A percentile compares a stretch with the other conserved stretches of the same genome.
phyloP scores from a whole-genome alignment of 345 rosid genomes.

The Eucalyptus camaldulensis region DNA sequence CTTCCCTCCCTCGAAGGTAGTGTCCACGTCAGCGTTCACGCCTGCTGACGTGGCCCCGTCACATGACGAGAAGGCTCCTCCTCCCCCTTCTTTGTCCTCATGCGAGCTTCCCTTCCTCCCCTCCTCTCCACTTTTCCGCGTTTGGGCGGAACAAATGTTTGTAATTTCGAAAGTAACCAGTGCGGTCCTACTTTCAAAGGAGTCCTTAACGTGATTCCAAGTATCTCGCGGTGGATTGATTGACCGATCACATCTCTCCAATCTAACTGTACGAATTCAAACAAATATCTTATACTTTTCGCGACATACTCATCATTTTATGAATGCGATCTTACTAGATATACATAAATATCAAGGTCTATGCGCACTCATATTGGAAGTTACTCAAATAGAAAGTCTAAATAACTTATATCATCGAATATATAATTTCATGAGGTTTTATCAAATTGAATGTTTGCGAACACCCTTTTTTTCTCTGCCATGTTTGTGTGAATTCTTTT shows the following conservation, averaged over 20 bases:
- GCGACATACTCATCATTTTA: background rate
- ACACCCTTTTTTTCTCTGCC: background rate
- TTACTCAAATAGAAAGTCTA: background rate
- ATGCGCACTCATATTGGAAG: accelerated
- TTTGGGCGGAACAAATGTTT: background rate
- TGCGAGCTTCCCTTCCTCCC: background rate
- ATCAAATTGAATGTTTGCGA: background rate
- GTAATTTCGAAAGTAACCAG: background rate
- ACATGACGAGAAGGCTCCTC: background rate
- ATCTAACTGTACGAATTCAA: background rate
- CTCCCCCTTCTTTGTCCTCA: background rate
- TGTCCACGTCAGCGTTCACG: constrained; percentile 14
- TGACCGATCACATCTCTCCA: background rate
- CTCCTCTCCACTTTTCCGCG: background rate
- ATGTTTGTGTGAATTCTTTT: background rate
- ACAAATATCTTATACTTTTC: background rate
- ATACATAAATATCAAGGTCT: accelerated
- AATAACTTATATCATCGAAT: background rate
- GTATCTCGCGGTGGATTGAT: background rate
- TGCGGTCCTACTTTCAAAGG: background rate
- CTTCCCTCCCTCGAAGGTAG: background rate
- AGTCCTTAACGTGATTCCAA: background rate
- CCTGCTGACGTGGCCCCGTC: constrained; percentile 5
- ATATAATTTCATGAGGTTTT: background rate
- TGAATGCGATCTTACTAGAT: too few species aligned